Base-by-base conservation (phyloP, 495 filamentous ascomycete genomes). In the Trichoderma reesei region DNA sequence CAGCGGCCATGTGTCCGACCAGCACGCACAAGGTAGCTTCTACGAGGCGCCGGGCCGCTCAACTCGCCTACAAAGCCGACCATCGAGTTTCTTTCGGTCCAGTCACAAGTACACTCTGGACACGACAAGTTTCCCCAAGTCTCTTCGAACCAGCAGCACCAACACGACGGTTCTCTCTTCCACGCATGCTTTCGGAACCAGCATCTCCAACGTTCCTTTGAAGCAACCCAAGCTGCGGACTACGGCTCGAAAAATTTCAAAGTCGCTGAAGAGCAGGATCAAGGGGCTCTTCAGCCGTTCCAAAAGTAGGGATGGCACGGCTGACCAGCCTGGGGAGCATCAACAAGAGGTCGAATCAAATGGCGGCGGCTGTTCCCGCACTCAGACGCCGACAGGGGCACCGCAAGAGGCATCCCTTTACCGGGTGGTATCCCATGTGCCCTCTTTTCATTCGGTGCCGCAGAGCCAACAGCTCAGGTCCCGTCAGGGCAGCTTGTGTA, bases 201-300 rank as follows among this genome's bases (percentile, higher is more conserved):
- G 11, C 44, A 4, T 63, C 0, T 18, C 64, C 16, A 48, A 18
- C 41, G 16, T 62, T 2, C 39, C 63, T 33, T 13, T 10, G 0
- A 79, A 74, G 46, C 69, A 72, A 26, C 73, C 68, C 18, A 74
- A 74, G 11, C 66, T 87, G 39, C 80, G 79, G 65, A 70, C 68
- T 5, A 83, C 76, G 70, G 83, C 85, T 8, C 81, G 86, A 59
- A 82, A 80, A 20, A 79, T 86, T 11, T 90, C 88, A 0, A 76
- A 74, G 26, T 81, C 80, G 1, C 76, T 91, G 67, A 89, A 84
- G 67, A 79, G 79, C 44, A 85, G 82, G 51, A 56, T 91, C 46
- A 86, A 80, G 65, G 80, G 75, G 44, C 76, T 90, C 5, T 86
- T 89, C 66, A 76, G 75, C 42, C 78, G 82, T 4, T 66, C 67